phyloP scores from a whole-genome alignment of 768 basidiomycete genomes.

The Termitomyces sp. region DNA sequence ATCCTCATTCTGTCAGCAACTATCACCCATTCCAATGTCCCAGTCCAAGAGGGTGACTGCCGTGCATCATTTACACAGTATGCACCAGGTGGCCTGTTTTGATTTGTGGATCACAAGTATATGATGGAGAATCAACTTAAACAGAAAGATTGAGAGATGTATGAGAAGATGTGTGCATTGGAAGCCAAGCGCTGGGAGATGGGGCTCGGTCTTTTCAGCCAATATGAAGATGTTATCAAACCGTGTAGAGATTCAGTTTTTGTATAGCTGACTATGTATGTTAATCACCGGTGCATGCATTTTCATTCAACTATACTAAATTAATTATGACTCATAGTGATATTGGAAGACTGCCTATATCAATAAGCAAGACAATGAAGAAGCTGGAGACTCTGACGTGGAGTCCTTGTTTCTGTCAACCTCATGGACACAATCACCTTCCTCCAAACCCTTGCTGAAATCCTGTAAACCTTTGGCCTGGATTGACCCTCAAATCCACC shows the following conservation, averaged over 20 bases:
- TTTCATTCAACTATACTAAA: too few species aligned
- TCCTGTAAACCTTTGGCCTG: too few species aligned
- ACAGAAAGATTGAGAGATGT: not conserved
- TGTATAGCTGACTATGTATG: too few species aligned
- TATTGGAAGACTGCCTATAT: too few species aligned
- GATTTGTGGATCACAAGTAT: slow-evolving; percentile 18
- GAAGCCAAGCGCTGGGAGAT: not conserved
- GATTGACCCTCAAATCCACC: too few species aligned
- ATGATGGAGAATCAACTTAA: not conserved
- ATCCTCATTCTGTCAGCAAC: slow-evolving; percentile 23
- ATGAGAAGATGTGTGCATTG: not conserved
- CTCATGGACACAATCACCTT: too few species aligned
- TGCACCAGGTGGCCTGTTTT: slow-evolving; percentile 20
- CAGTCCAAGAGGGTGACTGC: slow-evolving; percentile 13
- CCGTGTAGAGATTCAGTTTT: not conserved
- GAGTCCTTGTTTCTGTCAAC: too few species aligned
- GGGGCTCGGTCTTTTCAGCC: not conserved
- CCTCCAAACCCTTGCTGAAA: too few species aligned
- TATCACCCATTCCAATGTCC: slow-evolving; percentile 20
- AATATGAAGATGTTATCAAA: not conserved
- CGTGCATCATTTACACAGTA: slow-evolving; percentile 23
- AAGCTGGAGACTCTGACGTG: too few species aligned
- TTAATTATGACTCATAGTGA: too few species aligned
- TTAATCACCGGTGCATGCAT: too few species aligned
- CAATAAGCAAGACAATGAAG: too few species aligned